Base-by-base conservation (phyloP, 495 filamentous ascomycete species). In the Zalerion maritima region DNA sequence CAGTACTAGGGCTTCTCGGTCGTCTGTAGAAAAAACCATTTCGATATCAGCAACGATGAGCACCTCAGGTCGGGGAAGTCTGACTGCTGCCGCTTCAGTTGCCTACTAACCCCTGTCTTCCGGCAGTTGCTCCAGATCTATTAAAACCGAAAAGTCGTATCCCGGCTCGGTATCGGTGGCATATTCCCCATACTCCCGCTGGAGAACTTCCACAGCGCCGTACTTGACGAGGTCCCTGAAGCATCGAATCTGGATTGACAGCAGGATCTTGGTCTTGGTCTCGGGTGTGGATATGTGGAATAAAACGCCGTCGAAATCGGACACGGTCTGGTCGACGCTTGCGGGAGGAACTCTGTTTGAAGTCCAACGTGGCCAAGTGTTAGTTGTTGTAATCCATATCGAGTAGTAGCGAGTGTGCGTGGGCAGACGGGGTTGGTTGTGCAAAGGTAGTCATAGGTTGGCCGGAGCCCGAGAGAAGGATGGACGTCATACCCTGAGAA, bases 281-380 rank as follows among this genome's bases (percentile, higher is more conserved):
- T 94, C 82, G 18, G 85, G 91, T 5, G 89, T 99, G 16, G 85
- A 94, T 38, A 99, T 76, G 55, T 99, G 89, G 58, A 94, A 99
- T 35, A 78, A 89, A 31, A 94, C 87, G 41, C 84, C 84, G 52
- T 99, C 89, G 50, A 99, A 99, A 52, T 99, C 89, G 42, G 86
- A 94, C 24, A 89, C 86, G 32, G 91, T 77, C 60, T 99, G 89
- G 58, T 96, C 91, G 57, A 99, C 87, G 46, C 78, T 78, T 24
- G 73, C 69, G 24, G 82, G 85, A 27, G 80, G 58, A 38, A 80
- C 73, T 57, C 89, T 94, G 54, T 35, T 37, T 28, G 37, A n/a
- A 11, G 18, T n/a, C n/a, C n/a, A 24, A 14, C 23, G 20, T 17
- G 14, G 17, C 23, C 17, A 42, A 32, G 30, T 24, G 16, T 27